Conservation (phyloP, 1,284 basidiomycete genomes). For the Ceratobasidium sp. region DNA sequence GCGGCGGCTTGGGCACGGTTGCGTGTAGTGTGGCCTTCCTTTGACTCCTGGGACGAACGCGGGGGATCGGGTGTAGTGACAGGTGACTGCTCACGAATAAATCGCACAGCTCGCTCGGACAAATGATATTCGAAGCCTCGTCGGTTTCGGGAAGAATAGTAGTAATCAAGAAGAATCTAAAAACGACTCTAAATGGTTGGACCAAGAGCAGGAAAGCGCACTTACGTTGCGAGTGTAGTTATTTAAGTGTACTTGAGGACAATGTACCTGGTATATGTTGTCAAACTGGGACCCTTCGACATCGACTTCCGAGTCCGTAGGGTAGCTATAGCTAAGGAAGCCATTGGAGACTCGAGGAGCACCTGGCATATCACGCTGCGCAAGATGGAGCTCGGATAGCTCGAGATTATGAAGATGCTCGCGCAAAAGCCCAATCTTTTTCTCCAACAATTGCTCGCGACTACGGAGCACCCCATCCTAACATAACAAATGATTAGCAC, state of each 20-base stretch:
- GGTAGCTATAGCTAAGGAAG: constrained; percentile 42
- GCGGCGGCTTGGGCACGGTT: constrained; percentile 42
- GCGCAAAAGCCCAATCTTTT: constrained; percentile 60
- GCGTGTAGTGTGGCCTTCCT: not conserved
- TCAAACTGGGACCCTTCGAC: constrained; percentile 85
- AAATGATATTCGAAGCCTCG: constrained; percentile 87
- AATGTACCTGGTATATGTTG: constrained; percentile 92
- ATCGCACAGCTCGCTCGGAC: constrained; percentile 82
- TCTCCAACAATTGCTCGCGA: constrained; percentile 38
- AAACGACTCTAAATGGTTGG: constrained; percentile 1
- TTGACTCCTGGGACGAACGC: constrained; percentile 32
- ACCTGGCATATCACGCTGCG: constrained; percentile 14
- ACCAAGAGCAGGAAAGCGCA: constrained; percentile 34
- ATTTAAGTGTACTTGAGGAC: constrained; percentile 84
- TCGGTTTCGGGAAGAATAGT: constrained; percentile 81
- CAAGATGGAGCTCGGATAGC: constrained; percentile 15
- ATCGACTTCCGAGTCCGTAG: constrained; percentile 28
- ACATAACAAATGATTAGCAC: not conserved
- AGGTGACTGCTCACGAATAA: constrained; percentile 75
- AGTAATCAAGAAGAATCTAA: constrained; percentile 89
- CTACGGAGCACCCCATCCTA: constrained; percentile 21
- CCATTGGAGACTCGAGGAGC: constrained; percentile 28
- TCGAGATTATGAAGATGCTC: constrained; percentile 68
- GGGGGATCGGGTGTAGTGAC: not conserved
- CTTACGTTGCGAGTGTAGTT: constrained; percentile 80